phyloP scores from a whole-genome alignment of 345 rosid species.

The Citrus glauca region DNA sequence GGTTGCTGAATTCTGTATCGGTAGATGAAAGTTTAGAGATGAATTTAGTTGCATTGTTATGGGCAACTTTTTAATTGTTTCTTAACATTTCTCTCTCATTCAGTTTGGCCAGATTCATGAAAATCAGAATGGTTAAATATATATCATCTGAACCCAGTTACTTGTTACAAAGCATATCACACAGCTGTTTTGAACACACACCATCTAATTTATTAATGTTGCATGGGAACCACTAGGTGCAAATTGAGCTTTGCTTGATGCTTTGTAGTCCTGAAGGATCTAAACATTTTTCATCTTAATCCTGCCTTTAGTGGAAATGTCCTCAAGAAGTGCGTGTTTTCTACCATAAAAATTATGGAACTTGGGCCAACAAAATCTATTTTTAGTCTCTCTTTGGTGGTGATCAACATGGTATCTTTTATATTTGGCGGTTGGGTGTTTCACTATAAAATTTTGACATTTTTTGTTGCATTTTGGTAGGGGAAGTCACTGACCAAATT shows the following conservation, averaged over 20 bases:
- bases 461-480: constrained; percentile 33
- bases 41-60: neutral
- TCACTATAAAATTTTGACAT: constrained; percentile 8
- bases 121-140: neutral
- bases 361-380: neutral
- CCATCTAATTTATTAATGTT: neutral
- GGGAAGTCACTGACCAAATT: constrained; percentile 49
- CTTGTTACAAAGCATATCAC: neutral
- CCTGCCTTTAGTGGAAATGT: neutral
- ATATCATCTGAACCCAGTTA: neutral
- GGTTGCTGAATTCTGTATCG: neutral
- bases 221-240: neutral
- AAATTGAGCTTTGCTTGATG: neutral
- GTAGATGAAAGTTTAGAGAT: neutral
- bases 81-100: neutral
- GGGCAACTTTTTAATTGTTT: neutral
- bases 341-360: neutral
- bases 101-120: neutral
- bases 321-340: neutral
- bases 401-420: neutral
- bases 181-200: neutral
- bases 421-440: neutral
- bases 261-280: neutral
- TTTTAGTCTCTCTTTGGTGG: neutral
- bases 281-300: neutral